Percentiles rank a stretch among this genome's conserved stretches.
Evolutionary conservation across 2,329 filamentous ascomycete species (phyloP).

Genomic region (Fusarium napiforme): DNA sequence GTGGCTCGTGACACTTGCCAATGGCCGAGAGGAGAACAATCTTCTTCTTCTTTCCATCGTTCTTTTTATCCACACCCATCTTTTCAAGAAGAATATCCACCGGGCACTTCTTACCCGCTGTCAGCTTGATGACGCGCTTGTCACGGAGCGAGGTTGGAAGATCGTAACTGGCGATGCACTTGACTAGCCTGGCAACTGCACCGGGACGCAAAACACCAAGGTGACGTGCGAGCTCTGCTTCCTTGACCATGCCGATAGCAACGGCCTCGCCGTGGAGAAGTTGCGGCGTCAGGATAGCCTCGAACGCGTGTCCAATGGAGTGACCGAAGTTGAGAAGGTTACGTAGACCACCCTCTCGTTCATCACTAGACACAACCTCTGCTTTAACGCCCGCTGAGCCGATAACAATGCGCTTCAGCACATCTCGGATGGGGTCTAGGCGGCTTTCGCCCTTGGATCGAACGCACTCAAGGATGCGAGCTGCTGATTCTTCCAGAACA

Average conservation of each 20-base stretch:
- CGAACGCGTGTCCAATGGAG: constrained; percentile 96
- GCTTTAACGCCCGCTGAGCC: constrained; percentile 95
- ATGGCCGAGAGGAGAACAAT: constrained; percentile 92
- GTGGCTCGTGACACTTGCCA: constrained; percentile 86
- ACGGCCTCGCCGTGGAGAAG: constrained; percentile 96
- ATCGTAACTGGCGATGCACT: constrained; percentile 94
- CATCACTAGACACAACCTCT: constrained; percentile 91
- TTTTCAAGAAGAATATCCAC: constrained; percentile 87
- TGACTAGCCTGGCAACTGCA: constrained; percentile 88
- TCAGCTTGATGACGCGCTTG: constrained; percentile 82
- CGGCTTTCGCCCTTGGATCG: constrained; percentile 59
- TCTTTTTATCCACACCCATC: constrained; percentile 99
- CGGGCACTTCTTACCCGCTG: constrained; percentile 86
- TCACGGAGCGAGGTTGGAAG: constrained; percentile 88
- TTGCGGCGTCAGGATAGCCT: constrained; percentile 94
- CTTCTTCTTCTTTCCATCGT: constrained; percentile 94
- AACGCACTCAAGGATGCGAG: constrained; percentile 70
- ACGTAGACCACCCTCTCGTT: constrained; percentile 90
- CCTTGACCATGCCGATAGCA: constrained; percentile 97
- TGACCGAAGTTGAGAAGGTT: constrained; percentile 98
- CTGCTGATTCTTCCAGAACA: constrained; percentile 82
- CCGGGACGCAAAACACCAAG: constrained; percentile 86
- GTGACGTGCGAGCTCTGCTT: constrained; percentile 91
- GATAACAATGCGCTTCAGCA: constrained; percentile 82
- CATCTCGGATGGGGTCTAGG: constrained; percentile 75